A percentile compares a stretch with the other conserved stretches of the same genome.
These are phyloP conservation scores for Epichloe amarillans DNA, from an alignment of 2,329 filamentous ascomycete genomes.

Conservation along the genomic window DNA sequence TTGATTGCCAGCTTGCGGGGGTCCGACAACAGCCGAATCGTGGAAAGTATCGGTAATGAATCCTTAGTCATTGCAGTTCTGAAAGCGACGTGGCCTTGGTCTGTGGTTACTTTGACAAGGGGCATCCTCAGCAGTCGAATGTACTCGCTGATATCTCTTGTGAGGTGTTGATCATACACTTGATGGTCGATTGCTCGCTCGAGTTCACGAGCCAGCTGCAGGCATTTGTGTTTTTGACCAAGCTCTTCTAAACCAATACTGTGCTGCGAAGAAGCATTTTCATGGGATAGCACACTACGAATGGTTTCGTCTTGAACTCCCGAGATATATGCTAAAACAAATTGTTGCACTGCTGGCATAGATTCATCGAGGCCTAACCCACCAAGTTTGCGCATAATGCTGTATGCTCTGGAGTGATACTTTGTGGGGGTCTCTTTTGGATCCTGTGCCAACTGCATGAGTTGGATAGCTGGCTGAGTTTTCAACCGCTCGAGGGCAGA, in stretches of 20 bases:
- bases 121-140: slow-evolving; percentile 33
- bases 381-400: slow-evolving; percentile 22
- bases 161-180: slow-evolving; percentile 27
- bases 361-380: slow-evolving; percentile 17
- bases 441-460: slow-evolving; percentile 39
- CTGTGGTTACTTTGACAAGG: slow-evolving; percentile 11
- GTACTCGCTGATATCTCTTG: slow-evolving; percentile 31
- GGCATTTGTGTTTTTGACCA: slow-evolving; percentile 36
- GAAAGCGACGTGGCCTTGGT: slow-evolving; percentile 8
- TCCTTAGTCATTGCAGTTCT: slow-evolving; percentile 25
- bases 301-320: slow-evolving; percentile 37
- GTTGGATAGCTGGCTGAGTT: slow-evolving; percentile 37
- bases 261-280: slow-evolving; percentile 7
- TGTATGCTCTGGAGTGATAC: slow-evolving; percentile 32
- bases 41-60: slow-evolving; percentile 22
- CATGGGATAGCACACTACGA: slow-evolving; percentile 24
- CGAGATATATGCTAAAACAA: slow-evolving; percentile 33
- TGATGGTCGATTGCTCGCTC: slow-evolving; percentile 37
- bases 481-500: slow-evolving; percentile 33
- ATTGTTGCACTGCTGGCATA: slow-evolving; percentile 4
- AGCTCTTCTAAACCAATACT: slow-evolving; percentile 26
- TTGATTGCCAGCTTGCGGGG: slow-evolving; percentile 37
- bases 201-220: slow-evolving; percentile 44
- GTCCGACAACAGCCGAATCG: slow-evolving; percentile 32
- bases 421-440: slow-evolving; percentile 34